Percentiles rank a stretch among this genome's conserved stretches.
Evolutionary conservation across 2,329 filamentous ascomycete species (phyloP).

Genomic region (Penicillium corylophilum): DNA sequence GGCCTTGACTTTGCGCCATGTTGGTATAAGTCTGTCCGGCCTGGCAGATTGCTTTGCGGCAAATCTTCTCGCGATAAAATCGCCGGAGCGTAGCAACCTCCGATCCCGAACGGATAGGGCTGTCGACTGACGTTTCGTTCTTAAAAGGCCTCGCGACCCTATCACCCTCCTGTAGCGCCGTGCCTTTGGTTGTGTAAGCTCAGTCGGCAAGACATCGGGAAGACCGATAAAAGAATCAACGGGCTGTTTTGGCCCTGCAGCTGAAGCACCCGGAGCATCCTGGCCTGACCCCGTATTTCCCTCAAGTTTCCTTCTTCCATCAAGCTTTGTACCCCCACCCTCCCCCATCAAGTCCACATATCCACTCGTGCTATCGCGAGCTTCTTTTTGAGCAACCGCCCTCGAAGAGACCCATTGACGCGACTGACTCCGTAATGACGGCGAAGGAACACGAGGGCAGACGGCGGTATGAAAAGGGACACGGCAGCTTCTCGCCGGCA

Average conservation of each 20-base stretch:
- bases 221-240: background rate
- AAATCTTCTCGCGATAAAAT: background rate
- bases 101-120: constrained; percentile 25
- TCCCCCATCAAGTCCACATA: background rate
- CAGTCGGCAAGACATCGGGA: background rate
- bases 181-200: background rate
- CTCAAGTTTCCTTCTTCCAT: too few relatives aligned
- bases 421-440: constrained; percentile 11
- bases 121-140: background rate
- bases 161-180: background rate
- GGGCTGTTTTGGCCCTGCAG: background rate
- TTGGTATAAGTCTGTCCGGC: background rate
- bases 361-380: background rate
- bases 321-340: background rate
- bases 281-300: too few relatives aligned
- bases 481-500: background rate
- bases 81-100: constrained; percentile 28
- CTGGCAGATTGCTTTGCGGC: background rate
- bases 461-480: background rate
- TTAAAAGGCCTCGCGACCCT: background rate
- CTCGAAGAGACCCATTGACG: constrained; percentile 27
- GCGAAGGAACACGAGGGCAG: background rate
- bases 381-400: background rate
- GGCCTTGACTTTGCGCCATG: constrained; percentile 29
- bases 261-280: background rate